Evolutionary conservation across 2,329 filamentous ascomycete species (phyloP), one percentile per base, ranked within the genome.

Genomic region (Dactylellina cionopaga): DNA sequence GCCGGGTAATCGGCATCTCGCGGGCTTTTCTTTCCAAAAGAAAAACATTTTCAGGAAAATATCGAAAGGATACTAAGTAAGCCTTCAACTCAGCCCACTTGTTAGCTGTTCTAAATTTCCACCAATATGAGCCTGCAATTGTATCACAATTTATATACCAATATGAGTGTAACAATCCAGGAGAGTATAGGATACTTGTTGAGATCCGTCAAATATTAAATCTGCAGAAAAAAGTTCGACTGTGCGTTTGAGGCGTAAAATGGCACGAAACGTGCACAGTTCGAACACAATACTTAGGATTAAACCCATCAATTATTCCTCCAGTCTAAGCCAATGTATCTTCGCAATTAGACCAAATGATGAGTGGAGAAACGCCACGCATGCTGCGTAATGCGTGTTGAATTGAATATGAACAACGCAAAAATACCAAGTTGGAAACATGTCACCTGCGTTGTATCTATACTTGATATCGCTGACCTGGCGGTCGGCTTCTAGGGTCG

Each of bases 401-500:
- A 60, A 55, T 55, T 60, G 27, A 46, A 24, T 66, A 41, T 35
- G 62, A 56, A 58, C 62, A 66, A 60, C 64, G 64, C 56, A 70
- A 63, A 41, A 49, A 31, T 13, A 15, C 25, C 43, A 54, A 31
- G 27, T 37, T 55, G 22, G 13, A 54, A 19, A 19, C 31, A 22
- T 24, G 63, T 37, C n/a, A 39, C 41, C 31, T 55, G 49, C 56
- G 65, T 62, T 70, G 56, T 55, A 63, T 55, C 56, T 43, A 31
- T 24, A 11, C 15, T 41, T 27, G 19, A 19, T n/a, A 44, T 43
- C 6, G 37, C 19, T 17, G 33, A 41, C 22, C n/a, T 29, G 33
- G 41, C n/a, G n/a, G n/a, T n/a, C n/a, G n/a, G n/a, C n/a, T n/a
- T n/a, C n/a, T n/a, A 59, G 55, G 39, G 47, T 70, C 56, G 65